phyloP scores from a whole-genome alignment of 352 stramenopile species.

The Elongisporangium anandrum region DNA sequence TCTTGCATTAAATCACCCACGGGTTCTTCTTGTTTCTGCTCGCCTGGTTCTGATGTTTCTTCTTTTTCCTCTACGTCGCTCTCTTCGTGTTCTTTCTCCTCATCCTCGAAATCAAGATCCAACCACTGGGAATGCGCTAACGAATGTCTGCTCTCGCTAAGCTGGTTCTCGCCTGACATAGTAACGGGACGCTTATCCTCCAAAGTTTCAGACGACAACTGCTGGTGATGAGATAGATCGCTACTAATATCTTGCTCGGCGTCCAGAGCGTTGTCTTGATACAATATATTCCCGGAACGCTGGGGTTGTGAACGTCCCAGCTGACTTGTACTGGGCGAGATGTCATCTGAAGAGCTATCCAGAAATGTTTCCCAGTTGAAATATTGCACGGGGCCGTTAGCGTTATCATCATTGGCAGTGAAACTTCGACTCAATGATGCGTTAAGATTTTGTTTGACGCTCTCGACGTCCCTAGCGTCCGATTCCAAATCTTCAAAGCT shows the following conservation, averaged over 20 bases:
- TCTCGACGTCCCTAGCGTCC: neutral
- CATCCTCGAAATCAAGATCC: slow-evolving; percentile 9
- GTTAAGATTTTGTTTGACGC: neutral
- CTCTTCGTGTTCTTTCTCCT: slow-evolving; percentile 33
- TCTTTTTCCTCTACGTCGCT: slow-evolving; percentile 12
- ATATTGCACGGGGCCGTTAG: neutral
- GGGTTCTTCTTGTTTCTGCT: slow-evolving; percentile 2
- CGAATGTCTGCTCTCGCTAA: neutral
- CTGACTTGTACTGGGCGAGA: slow-evolving; percentile 6
- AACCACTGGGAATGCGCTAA: neutral
- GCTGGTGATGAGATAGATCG: neutral
- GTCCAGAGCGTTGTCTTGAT: slow-evolving; percentile 6
- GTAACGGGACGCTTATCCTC: neutral
- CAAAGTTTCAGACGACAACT: neutral
- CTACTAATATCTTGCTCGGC: slow-evolving; percentile 6
- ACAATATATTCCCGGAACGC: neutral
- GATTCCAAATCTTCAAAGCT: neutral
- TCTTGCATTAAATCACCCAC: slow-evolving; percentile 38
- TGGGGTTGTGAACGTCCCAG: neutral
- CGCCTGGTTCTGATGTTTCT: slow-evolving; percentile 5
- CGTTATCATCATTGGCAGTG: neutral
- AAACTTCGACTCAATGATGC: neutral
- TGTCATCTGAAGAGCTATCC: slow-evolving; percentile 34
- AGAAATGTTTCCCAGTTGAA: slow-evolving; percentile 72
- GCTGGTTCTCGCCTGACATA: neutral